These are phyloP conservation scores for Rhynchospora tenuis DNA, from an alignment of 176 grass and related monocot species.

Conservation along the genomic window DNA sequence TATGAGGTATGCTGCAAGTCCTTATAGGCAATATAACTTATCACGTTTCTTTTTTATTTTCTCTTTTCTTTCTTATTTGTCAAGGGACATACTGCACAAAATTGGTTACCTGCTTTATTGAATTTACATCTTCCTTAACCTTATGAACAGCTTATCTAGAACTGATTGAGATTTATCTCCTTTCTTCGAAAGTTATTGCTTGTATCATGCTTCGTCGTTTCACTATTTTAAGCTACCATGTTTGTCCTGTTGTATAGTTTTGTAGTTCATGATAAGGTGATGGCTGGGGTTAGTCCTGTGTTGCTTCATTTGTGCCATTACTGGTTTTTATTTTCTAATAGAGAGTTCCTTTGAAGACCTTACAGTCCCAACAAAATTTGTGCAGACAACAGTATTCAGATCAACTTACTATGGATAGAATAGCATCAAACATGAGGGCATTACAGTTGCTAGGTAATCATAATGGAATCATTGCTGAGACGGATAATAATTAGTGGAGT, in stretches of 20 bases:
- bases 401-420: not conserved
- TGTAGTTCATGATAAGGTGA: not conserved
- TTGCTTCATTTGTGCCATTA: not conserved
- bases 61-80: not conserved
- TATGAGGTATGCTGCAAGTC: conserved; percentile 56
- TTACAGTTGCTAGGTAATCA: not conserved
- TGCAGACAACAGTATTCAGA: not conserved
- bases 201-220: not conserved
- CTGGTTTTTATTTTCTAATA: not conserved
- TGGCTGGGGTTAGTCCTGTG: not conserved
- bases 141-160: too few relatives aligned
- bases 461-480: not conserved
- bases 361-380: not conserved
- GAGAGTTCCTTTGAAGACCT: not conserved
- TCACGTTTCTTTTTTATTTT: not conserved
- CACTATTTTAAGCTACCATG: not conserved
- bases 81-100: not conserved
- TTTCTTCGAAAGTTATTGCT: not conserved
- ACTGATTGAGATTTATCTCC: too few relatives aligned
- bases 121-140: too few relatives aligned
- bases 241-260: not conserved
- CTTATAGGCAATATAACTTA: not conserved
- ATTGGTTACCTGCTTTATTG: not conserved
- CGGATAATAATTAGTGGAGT: not conserved
- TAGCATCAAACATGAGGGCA: not conserved